Conservation (phyloP, 345 rosid species). For the Limnanthes douglasii region DNA sequence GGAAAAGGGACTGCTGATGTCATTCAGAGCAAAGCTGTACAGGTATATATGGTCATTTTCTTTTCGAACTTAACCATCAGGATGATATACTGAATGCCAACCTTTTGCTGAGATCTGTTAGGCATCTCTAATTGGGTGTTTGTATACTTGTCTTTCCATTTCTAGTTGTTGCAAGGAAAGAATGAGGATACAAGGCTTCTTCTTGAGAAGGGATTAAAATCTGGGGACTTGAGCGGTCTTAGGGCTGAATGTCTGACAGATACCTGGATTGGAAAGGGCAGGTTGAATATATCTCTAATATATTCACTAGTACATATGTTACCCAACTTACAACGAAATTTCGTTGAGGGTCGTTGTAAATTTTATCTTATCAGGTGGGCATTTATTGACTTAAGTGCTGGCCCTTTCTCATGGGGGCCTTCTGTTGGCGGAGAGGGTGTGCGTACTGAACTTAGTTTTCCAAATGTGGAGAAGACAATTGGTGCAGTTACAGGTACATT, state of each 20-base stretch:
- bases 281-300: conserved; percentile 34
- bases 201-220: conserved; percentile 45
- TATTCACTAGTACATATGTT: background rate
- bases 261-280: conserved; percentile 90
- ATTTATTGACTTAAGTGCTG: conserved; percentile 83
- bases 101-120: conserved; percentile 2
- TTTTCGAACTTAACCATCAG: conserved; percentile 1
- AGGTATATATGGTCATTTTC: conserved; percentile 29
- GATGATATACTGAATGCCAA: background rate
- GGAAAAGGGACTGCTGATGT: conserved; percentile 56
- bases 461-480: conserved; percentile 86
- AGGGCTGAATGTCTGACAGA: conserved; percentile 85
- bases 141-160: conserved; percentile 11
- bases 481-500: conserved; percentile 95
- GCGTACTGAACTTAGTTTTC: conserved; percentile 74
- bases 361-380: conserved; percentile 64
- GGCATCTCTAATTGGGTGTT: conserved; percentile 2
- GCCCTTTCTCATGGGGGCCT: conserved; percentile 99
- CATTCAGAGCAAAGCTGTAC: conserved; percentile 58
- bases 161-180: conserved; percentile 57
- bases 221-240: conserved; percentile 56
- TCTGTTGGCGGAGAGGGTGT: conserved; percentile 99
- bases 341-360: no score
- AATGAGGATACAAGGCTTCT: conserved; percentile 50
- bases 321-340: no score